Conservation (phyloP, 1,139 yeast species). For the Nakaseomyces delphensis region DNA sequence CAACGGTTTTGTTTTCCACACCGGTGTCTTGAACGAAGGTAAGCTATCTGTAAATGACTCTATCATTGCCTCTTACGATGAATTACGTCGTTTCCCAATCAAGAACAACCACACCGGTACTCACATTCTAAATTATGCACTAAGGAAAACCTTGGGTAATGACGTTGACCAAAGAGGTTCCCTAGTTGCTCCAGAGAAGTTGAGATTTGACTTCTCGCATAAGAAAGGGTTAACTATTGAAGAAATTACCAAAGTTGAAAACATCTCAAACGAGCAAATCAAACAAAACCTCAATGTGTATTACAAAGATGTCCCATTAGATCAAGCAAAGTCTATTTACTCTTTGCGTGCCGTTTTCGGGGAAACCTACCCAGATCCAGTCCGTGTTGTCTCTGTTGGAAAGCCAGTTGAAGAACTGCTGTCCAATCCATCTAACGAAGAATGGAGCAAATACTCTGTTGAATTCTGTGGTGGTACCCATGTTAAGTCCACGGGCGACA, state of each 20-base stretch:
- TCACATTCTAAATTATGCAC: constrained; percentile 82
- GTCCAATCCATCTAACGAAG: constrained; percentile 54
- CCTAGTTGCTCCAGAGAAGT: constrained; percentile 86
- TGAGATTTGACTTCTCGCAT: constrained; percentile 92
- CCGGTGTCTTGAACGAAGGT: constrained; percentile 81
- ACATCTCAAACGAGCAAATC: constrained; percentile 62
- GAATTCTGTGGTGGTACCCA: constrained; percentile 99
- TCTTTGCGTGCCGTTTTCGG: constrained; percentile 98
- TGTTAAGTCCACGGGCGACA: constrained; percentile 84
- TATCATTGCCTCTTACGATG: constrained; percentile 84
- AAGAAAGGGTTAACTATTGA: constrained; percentile 66
- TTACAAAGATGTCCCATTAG: constrained; percentile 73
- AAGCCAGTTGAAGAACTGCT: constrained; percentile 75
- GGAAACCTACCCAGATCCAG: constrained; percentile 98
- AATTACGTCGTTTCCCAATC: constrained; percentile 91
- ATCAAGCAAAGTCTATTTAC: constrained; percentile 58
- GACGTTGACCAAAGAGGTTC: constrained; percentile 95
- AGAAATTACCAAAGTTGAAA: constrained; percentile 70
- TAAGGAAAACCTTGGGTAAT: constrained; percentile 79
- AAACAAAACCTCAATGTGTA: constrained; percentile 63
- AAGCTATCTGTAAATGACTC: constrained; percentile 53
- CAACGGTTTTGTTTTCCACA: constrained; percentile 92
- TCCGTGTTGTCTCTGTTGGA: constrained; percentile 94
- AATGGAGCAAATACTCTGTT: constrained; percentile 72
- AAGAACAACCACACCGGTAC: constrained; percentile 98